Evolutionary conservation across 1,139 yeast species (phyloP), one percentile per base, ranked within the genome.

Genomic region (Yamadazyma atmosphaerica): DNA sequence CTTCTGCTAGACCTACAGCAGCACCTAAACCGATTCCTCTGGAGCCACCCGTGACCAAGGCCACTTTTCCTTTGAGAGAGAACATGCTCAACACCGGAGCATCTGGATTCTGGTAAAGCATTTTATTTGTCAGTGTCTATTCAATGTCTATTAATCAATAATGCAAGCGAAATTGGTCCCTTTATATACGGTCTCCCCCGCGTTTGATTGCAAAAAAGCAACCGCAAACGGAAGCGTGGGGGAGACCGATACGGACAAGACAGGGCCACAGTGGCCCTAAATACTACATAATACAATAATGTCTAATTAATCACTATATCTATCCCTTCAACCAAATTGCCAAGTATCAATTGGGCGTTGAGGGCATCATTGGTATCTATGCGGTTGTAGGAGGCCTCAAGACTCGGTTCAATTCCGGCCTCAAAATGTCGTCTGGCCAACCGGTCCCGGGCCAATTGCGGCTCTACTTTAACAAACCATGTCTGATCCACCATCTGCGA

Each of bases 351-450:
- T 30, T 61, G 54, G 0, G 90, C 95, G 56, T 90, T 90, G 4
- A 74, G 62, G 28, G 75, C 55, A 57, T 89, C 97, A 55, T 86
- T 89, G 10, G 65, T 62, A 44, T 79, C 81, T 11, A 83, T 89
- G 29, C 90, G 66, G 4, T 60, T 68, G 14, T 65, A 61, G 0
- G 95, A 97, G 35, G 73, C 80, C 38, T 77, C 74, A 10, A 77
- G 48, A 4, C 68, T 65, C 0, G 57, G 41, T 0, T 79, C 85
- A 13, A 90, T 72, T 0, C 96, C 96, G 2, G 90, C 74, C 4
- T 61, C 63, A n/a, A 88, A 50, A 59, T 90, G 98, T 38, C 98
- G 68, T 35, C 64, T 62, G 1, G 89, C 85, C 0, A 88, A 80
- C 39, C 97, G 61, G 3, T 65, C 60, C 31, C 81, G 60, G 7